A percentile compares a stretch with the other conserved stretches of the same genome.
phyloP scores from a whole-genome alignment of 345 rosid species.

The Erodium maritimum region DNA sequence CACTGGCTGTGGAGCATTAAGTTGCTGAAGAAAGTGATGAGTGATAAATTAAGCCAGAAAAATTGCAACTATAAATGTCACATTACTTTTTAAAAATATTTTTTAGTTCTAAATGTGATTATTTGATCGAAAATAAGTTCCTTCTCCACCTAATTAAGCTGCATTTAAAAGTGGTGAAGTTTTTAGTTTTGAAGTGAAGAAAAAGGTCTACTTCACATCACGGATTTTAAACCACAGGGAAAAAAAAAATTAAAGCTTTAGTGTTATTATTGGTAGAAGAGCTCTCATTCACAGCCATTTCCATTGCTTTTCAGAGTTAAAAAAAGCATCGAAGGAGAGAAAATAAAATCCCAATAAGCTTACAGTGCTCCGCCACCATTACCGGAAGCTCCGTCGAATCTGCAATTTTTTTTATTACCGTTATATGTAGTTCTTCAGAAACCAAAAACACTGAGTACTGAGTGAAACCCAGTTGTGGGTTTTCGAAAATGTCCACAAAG shows the following conservation, averaged over 20 bases:
- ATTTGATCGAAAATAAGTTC: no score
- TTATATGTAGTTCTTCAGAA: background rate
- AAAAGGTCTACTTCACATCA: constrained; percentile 17
- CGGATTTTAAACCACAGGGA: constrained; percentile 21
- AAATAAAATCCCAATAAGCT: background rate
- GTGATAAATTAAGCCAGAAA: no score
- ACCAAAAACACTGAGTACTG: background rate
- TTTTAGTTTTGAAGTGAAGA: background rate
- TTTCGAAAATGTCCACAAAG: constrained; percentile 8
- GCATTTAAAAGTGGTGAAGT: no score
- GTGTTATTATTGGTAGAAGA: background rate
- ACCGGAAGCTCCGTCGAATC: background rate
- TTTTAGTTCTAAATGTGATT: no score
- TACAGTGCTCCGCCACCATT: background rate
- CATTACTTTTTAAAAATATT: no score
- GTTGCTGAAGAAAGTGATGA: no score
- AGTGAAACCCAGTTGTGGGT: background rate
- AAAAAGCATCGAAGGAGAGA: no score
- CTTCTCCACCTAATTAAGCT: no score
- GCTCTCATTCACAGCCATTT: background rate
- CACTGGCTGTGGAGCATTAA: no score
- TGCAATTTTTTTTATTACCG: background rate
- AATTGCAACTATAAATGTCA: no score
- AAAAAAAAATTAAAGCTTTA: background rate
- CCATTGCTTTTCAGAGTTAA: background rate